A percentile compares a stretch with the other conserved stretches of the same genome.
Conservation (phyloP, 352 stramenopile genomes). For the Thalassiosira tumida region DNA sequence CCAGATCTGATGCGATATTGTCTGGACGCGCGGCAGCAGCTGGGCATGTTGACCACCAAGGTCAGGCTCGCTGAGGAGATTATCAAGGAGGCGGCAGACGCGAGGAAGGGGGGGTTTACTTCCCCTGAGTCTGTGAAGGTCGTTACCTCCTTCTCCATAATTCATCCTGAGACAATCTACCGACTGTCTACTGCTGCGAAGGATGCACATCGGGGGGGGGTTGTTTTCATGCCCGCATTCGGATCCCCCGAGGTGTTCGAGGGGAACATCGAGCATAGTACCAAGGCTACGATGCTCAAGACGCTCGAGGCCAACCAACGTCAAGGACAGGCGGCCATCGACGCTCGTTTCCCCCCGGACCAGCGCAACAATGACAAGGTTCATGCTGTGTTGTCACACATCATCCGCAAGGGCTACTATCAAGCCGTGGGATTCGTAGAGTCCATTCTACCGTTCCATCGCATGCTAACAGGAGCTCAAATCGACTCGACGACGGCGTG, state of each 20-base stretch:
- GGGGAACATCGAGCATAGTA: background rate
- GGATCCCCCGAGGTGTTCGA: background rate
- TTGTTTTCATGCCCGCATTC: background rate
- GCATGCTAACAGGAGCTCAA: conserved; percentile 9
- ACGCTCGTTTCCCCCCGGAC: background rate
- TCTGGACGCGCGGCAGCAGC: background rate
- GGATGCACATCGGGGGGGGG: background rate
- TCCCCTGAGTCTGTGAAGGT: background rate
- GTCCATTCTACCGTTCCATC: conserved; percentile 12
- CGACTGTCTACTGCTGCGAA: background rate
- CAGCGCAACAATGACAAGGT: background rate
- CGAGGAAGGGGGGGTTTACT: background rate
- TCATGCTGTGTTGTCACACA: background rate
- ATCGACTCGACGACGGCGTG: background rate
- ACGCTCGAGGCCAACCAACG: background rate
- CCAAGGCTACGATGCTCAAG: background rate
- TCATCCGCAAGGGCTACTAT: background rate
- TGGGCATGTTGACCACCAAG: background rate
- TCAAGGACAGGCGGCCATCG: background rate
- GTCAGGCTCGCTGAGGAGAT: background rate
- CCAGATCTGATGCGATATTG: background rate
- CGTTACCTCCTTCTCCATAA: background rate
- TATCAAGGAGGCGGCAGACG: background rate
- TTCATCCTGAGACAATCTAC: background rate
- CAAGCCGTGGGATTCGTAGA: background rate